These are phyloP conservation scores for Amauroascus verrucosus DNA, from an alignment of 2,329 filamentous ascomycete genomes.

Conservation along the genomic window DNA sequence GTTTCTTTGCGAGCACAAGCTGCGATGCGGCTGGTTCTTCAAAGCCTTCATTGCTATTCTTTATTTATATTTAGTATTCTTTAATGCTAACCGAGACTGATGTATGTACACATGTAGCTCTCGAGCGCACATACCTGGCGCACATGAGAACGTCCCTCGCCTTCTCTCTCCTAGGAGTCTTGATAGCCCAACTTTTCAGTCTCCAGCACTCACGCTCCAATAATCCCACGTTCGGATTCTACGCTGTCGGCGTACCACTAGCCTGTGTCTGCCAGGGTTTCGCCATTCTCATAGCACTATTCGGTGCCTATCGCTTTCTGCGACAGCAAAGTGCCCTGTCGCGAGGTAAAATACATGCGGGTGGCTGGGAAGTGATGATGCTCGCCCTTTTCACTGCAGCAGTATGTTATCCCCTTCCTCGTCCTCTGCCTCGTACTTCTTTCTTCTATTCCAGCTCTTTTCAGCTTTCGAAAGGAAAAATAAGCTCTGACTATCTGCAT, in stretches of 20 bases:
- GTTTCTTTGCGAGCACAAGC: not conserved
- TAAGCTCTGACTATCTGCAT: not conserved
- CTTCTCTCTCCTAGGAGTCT: conserved; percentile 56
- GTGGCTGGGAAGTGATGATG: conserved; percentile 33
- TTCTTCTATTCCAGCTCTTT: not conserved
- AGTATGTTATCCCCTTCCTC: conserved; percentile 12
- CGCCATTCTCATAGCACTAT: conserved; percentile 37
- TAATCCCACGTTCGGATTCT: conserved; percentile 46
- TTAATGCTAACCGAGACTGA: too few species aligned
- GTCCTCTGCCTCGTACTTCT: not conserved
- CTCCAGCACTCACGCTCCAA: conserved; percentile 42
- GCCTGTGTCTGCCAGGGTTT: conserved; percentile 39
- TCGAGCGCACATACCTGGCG: conserved; percentile 63
- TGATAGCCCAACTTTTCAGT: conserved; percentile 58
- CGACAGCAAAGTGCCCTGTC: conserved; percentile 47
- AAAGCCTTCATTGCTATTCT: not conserved
- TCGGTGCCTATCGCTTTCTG: conserved; percentile 47
- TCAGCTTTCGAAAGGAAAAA: too few species aligned
- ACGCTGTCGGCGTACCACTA: conserved; percentile 51
- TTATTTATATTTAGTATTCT: too few species aligned
- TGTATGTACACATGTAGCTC: conserved; percentile 49
- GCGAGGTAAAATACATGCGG: conserved; percentile 27
- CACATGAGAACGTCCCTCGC: conserved; percentile 61
- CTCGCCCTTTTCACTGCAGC: conserved; percentile 8
- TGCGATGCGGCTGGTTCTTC: not conserved